Base-by-base conservation (phyloP, 2,329 filamentous ascomycete species). In the Gnomoniopsis sp. region DNA sequence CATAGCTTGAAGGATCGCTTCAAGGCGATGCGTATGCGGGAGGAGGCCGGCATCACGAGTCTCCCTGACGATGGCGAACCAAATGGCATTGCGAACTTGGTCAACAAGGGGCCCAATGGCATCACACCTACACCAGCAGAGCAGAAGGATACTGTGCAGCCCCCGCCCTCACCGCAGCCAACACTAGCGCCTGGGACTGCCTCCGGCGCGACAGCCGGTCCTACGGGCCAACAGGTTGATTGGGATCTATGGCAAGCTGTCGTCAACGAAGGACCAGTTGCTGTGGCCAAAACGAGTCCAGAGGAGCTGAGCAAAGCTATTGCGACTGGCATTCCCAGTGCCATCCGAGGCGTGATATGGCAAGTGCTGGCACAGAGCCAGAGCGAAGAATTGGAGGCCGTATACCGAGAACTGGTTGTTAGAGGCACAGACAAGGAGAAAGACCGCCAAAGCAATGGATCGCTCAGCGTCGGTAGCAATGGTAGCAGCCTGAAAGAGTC, bases 171-270 rank as follows among this genome's bases (percentile, higher is more conserved):
- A 12, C 81, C 82, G 19, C 79, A 87, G 57, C 86, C 88, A 8
- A 90, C 91, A 65, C 77, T 97, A 48, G 87, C 91, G 1, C 93
- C 93, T 0, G 93, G 93, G 1, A 97, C 93, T 1, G 91, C 89
- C 8, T 88, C 91, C 12, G 93, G 93, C 6, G 85, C 93, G 46
- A 88, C 88, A 23, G 86, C 88, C 22, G 90, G 90, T 1, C 89
- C 89, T 10, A 88, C 90, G 15, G 90, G 93, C 67, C 79, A 80
- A 17, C 88, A 90, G 23, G 95, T 99, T n/a, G 92, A 99, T 70
- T 99, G 95, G 95, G 95, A 99, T 72, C 77, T 99, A 43, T 99
- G 95, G 95, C 93, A 99, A 71, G 86, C 89, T 23, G 89, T 99
- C 3, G 95, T 99, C 36, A 96, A 97, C 65, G 91, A 97, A 75